Evolutionary conservation across 2,329 filamentous ascomycete genomes (phyloP).

Genomic region (Hymenoscyphus repandus): DNA sequence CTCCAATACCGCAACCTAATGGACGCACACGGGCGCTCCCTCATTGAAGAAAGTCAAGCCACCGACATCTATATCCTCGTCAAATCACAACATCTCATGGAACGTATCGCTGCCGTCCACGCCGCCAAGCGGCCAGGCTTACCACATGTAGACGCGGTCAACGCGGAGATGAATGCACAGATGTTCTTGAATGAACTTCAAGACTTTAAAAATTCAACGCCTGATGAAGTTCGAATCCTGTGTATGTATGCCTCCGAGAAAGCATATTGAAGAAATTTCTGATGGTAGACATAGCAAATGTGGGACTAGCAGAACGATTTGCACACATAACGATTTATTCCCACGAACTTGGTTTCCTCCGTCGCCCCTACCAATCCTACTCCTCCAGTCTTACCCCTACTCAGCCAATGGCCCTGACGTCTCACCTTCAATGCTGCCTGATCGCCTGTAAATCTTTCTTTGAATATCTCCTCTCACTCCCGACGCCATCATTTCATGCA

Average conservation of each 20-base stretch:
- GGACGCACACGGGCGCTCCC: constrained; percentile 12
- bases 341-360: constrained; percentile 22
- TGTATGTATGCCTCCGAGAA: constrained; percentile 9
- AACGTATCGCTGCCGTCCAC: constrained; percentile 15
- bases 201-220: constrained; percentile 17
- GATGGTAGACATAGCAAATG: constrained; percentile 10
- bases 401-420: background rate
- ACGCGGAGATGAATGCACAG: constrained; percentile 23
- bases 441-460: constrained; percentile 21
- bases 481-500: constrained; percentile 11
- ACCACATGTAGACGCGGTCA: constrained; percentile 14
- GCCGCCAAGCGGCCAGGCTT: constrained; percentile 1
- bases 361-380: constrained; percentile 2
- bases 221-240: constrained; percentile 11
- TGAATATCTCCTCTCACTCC: constrained; percentile 24
- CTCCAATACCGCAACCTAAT: constrained; percentile 23
- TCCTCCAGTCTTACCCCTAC: background rate
- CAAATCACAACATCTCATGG: constrained; percentile 19
- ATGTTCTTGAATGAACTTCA: constrained; percentile 23
- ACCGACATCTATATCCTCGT: constrained; percentile 17
- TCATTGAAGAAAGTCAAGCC: constrained; percentile 11
- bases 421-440: constrained; percentile 19
- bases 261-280: background rate
- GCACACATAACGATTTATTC: constrained; percentile 20
- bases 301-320: constrained; percentile 17